These are phyloP conservation scores for Pharus latifolius DNA, from an alignment of 176 grass and related monocot species.

Conservation along the genomic window DNA sequence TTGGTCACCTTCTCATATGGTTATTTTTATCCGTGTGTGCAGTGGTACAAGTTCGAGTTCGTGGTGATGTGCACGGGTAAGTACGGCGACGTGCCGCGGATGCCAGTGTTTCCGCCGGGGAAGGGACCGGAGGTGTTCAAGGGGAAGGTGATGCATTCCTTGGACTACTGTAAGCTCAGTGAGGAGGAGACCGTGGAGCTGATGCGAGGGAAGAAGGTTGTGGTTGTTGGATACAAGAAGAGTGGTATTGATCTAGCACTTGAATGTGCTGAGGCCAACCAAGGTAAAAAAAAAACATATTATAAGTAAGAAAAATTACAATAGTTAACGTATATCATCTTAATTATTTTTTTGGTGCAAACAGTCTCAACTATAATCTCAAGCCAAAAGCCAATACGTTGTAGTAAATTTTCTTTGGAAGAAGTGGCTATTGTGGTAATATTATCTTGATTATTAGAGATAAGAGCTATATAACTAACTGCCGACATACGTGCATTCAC, in stretches of 20 bases:
- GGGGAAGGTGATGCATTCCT: conserved; percentile 68
- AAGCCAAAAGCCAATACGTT: no score
- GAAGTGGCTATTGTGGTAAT: no score
- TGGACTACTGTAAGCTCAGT: conserved; percentile 95
- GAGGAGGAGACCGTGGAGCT: conserved; percentile 47
- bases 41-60: conserved; percentile 83
- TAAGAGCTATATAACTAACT: no score
- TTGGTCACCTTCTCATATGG: neutral
- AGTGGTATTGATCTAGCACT: conserved; percentile 83
- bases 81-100: conserved; percentile 75
- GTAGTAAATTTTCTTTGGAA: no score
- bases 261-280: conserved; percentile 82
- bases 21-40: neutral
- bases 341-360: no score
- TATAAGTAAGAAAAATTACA: no score
- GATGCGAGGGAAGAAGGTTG: conserved; percentile 89
- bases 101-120: conserved; percentile 51
- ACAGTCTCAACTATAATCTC: no score
- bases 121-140: conserved; percentile 68
- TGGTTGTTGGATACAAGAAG: conserved; percentile 94
- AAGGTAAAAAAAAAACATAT: conserved; percentile 31
- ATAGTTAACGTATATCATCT: no score
- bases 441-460: no score
- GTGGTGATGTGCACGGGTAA: conserved; percentile 97
- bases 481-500: neutral